Evolutionary conservation across 1,284 basidiomycete species (phyloP), one percentile per base, ranked within the genome.

Genomic region (Xerocomus nothofagi): DNA sequence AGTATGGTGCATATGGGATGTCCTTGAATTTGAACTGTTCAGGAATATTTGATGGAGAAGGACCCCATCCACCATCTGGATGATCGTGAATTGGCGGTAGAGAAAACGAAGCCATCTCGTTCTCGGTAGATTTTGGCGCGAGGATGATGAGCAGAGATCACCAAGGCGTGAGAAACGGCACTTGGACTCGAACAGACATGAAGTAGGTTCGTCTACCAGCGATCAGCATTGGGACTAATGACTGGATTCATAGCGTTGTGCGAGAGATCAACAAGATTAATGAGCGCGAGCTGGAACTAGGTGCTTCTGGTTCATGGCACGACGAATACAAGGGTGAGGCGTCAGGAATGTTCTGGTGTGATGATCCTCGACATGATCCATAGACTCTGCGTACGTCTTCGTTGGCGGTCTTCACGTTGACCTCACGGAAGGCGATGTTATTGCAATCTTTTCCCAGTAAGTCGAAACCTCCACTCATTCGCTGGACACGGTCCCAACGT

Each of bases 381-480:
- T 59, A 86, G 95, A 98, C 70, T 98, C 94, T 45, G 96, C 96
- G 1, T 98, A 98, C 71, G 78, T 99, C 58, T 97, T 92, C 66
- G 76, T 94, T 49, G 95, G 96, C 39, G 93, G 94, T 23, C 78
- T 98, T 20, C 75, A 86, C 55, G 81, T 76, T 57, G 92, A 93
- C 53, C 75, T 99, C 44, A 98, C 96, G 2, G 97, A 99, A 71
- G 97, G 97, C 53, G 97, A 99, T 68, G 93, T 99, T 21, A 91
- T 99, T 57, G 86, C 94, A 15, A 94, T 99, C 57, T 96, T 98
- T 72, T 98, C 95, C 12, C 97, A 99, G 91, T 95, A 62, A 69
- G 90, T 75, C 27, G n/a, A 39, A 42, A 39, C 33, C 20, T 11
- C 27, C 8, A 39, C n/a, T 43, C 40, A 5, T 43, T 38, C 24